Conservation (phyloP, 1,284 basidiomycete genomes). For the Blastosporella zonata region DNA sequence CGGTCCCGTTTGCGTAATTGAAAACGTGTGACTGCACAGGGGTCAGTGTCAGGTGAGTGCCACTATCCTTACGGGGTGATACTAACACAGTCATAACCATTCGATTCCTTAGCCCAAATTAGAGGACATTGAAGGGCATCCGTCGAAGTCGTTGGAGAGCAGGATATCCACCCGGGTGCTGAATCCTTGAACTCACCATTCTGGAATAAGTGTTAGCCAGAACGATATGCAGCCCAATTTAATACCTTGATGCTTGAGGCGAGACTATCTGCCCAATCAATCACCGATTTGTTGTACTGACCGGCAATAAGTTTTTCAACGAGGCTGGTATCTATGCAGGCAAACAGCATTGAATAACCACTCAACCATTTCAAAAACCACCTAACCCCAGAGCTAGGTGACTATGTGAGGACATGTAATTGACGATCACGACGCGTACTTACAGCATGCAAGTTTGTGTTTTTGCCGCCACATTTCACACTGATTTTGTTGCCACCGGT, state of each 20-base stretch:
- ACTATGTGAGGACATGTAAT: not conserved
- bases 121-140: slow-evolving; percentile 44
- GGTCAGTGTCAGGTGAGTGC: not conserved
- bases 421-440: slow-evolving; percentile 11
- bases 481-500: slow-evolving; percentile 41
- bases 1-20: slow-evolving; percentile 38
- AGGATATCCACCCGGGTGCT: slow-evolving; percentile 42
- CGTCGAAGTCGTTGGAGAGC: slow-evolving; percentile 40
- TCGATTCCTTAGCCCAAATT: slow-evolving; percentile 50
- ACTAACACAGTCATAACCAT: slow-evolving; percentile 49
- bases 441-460: slow-evolving; percentile 52
- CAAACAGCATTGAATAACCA: not conserved
- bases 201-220: slow-evolving; percentile 23
- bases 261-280: slow-evolving; percentile 42
- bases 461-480: slow-evolving; percentile 36
- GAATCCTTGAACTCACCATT: slow-evolving; percentile 36
- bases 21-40: slow-evolving; percentile 44
- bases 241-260: slow-evolving; percentile 40
- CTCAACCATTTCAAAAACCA: not conserved
- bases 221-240: not conserved
- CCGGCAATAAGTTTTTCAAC: slow-evolving; percentile 41
- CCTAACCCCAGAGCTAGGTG: slow-evolving; percentile 34
- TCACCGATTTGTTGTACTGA: slow-evolving; percentile 36
- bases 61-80: not conserved
- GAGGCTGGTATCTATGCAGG: slow-evolving; percentile 41